These are phyloP conservation scores for Plasmodium relictum DNA, from an alignment of 169 alveolate species.

Conservation along the genomic window DNA sequence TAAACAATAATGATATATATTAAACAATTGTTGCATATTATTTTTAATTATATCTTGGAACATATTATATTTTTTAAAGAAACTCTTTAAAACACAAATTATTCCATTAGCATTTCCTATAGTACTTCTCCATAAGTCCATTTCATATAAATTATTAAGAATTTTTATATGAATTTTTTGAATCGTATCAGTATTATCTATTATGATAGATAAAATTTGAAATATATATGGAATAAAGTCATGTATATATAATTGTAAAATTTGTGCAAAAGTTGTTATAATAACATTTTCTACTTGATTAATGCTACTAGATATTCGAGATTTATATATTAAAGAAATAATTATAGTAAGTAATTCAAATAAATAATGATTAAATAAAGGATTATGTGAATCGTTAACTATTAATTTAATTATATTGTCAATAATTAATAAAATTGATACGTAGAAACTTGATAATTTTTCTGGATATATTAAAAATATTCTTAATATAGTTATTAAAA, in stretches of 20 bases:
- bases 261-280: conserved; percentile 83
- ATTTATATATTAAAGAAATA: conserved; percentile 78
- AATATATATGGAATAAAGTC: conserved; percentile 88
- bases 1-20: conserved; percentile 88
- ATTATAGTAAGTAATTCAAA: conserved; percentile 85
- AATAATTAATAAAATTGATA: not conserved
- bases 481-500: conserved; percentile 45
- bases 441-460: conserved; percentile 16
- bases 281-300: conserved; percentile 78
- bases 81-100: conserved; percentile 85
- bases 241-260: conserved; percentile 84
- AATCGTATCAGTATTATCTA: conserved; percentile 73
- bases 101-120: conserved; percentile 87
- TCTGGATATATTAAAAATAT: conserved; percentile 20
- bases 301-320: conserved; percentile 26
- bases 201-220: conserved; percentile 77
- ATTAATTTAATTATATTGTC: conserved; percentile 78
- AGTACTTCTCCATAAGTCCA: conserved; percentile 82
- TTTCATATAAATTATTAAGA: conserved; percentile 72
- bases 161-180: conserved; percentile 80
- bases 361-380: conserved; percentile 87
- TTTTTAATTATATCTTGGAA: conserved; percentile 83
- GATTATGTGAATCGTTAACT: conserved; percentile 88
- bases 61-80: conserved; percentile 81
- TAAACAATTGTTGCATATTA: conserved; percentile 85